Conservation (phyloP, 2,329 filamentous ascomycete species). For the Paecilomyces dactylethromorphus region DNA sequence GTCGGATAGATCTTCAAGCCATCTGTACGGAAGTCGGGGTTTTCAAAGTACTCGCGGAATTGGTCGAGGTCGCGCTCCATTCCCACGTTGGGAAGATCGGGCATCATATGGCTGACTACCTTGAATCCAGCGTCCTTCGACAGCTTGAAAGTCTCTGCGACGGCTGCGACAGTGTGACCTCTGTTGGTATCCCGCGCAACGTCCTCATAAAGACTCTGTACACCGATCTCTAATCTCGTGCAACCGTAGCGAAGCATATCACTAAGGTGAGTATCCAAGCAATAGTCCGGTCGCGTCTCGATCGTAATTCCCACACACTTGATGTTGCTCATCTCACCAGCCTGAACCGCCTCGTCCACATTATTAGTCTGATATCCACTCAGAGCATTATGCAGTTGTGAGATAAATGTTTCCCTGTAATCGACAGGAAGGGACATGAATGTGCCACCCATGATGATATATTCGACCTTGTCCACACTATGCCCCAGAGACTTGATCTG, state of each 20-base stretch:
- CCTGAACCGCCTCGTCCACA: constrained; percentile 90
- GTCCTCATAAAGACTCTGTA: constrained; percentile 95
- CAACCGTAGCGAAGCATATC: constrained; percentile 98
- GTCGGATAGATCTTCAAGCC: constrained; percentile 98
- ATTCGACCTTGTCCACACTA: constrained; percentile 98
- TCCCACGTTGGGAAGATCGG: constrained; percentile 92
- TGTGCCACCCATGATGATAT: constrained; percentile 99
- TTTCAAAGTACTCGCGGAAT: constrained; percentile 97
- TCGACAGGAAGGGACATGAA: constrained; percentile 93
- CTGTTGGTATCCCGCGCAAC: constrained; percentile 97
- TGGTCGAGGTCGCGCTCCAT: constrained; percentile 98
- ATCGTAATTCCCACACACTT: constrained; percentile 99
- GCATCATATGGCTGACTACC: constrained; percentile 99
- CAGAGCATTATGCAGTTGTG: constrained; percentile 91
- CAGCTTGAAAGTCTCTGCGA: constrained; percentile 94
- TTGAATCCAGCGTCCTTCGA: constrained; percentile 98
- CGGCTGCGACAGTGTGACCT: constrained; percentile 89
- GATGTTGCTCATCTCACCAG: constrained; percentile 91
- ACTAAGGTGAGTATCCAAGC: constrained; percentile 86
- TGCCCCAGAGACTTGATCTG: constrained; percentile 94
- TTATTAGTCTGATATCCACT: constrained; percentile 92
- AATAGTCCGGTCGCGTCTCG: constrained; percentile 95
- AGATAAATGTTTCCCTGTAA: constrained; percentile 90
- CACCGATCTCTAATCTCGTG: constrained; percentile 87
- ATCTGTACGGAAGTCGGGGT: constrained; percentile 90